Evolutionary conservation across 1,284 basidiomycete species (phyloP).

Genomic region (Fomitopsis pinicola): DNA sequence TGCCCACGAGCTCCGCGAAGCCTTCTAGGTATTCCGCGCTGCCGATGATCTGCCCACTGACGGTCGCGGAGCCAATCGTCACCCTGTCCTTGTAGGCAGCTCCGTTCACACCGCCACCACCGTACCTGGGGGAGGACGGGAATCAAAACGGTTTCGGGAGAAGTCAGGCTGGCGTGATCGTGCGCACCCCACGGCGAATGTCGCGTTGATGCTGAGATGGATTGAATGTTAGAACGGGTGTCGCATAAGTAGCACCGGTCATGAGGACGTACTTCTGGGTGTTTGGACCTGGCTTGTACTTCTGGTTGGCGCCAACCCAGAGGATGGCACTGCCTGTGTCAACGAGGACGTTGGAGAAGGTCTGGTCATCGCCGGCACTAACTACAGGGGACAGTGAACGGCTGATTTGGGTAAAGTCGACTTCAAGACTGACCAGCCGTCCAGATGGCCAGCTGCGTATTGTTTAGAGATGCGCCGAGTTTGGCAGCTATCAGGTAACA

Average conservation of each 20-base stretch:
- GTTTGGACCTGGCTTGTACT: constrained; percentile 7
- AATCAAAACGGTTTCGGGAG: background rate
- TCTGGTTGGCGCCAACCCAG: constrained; percentile 8
- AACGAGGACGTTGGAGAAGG: constrained; percentile 8
- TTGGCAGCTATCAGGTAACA: background rate
- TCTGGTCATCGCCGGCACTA: constrained; percentile 8
- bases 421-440: background rate
- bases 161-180: background rate
- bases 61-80: constrained; percentile 9
- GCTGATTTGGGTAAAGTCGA: background rate
- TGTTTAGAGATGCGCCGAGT: background rate
- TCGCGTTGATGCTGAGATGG: constrained; percentile 3
- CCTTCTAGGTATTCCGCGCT: constrained; percentile 1
- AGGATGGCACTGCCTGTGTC: constrained; percentile 14
- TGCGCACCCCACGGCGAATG: constrained; percentile 7
- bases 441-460: constrained; percentile 2
- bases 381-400: background rate
- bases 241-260: background rate
- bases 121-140: constrained; percentile 3
- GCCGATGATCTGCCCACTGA: constrained; percentile 10
- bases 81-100: constrained; percentile 11
- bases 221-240: background rate
- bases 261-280: background rate
- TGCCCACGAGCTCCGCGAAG: constrained; percentile 1
- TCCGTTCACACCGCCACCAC: constrained; percentile 9